Evolutionary conservation across 208 protist species (phyloP).

Genomic region (Acanthamoeba culbertsoni): DNA sequence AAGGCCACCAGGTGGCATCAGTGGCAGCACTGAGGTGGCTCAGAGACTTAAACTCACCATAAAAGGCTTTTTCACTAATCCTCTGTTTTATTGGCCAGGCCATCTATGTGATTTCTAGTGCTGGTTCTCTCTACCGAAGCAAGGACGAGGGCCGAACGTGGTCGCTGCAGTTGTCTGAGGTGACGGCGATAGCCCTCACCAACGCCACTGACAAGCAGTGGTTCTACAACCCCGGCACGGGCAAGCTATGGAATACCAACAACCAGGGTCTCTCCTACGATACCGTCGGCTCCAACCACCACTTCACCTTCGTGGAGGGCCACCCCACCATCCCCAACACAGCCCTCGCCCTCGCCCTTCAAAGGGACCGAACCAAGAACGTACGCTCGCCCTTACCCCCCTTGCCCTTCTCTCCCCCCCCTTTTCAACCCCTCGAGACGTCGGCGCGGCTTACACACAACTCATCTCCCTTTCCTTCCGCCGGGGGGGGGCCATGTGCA

Average conservation of each 20-base stretch:
- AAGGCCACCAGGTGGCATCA: too few relatives aligned
- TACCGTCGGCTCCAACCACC: not conserved
- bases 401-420: too few relatives aligned
- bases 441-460: too few relatives aligned
- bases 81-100: not conserved
- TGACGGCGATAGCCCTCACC: not conserved
- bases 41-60: too few relatives aligned
- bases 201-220: not conserved
- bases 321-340: not conserved
- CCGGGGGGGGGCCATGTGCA: too few relatives aligned
- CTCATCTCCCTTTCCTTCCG: too few relatives aligned
- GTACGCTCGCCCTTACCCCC: too few relatives aligned
- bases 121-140: slow-evolving; percentile 4
- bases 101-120: not conserved
- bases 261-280: slow-evolving; percentile 28
- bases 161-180: not conserved
- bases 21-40: too few relatives aligned
- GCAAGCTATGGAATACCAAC: not conserved
- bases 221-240: not conserved
- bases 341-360: not conserved
- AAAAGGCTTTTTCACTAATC: too few relatives aligned
- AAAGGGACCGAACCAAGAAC: not conserved
- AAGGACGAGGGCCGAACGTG: not conserved
- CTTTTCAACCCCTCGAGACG: too few relatives aligned
- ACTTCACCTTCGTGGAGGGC: not conserved